Conservation (phyloP, 1,284 basidiomycete genomes). For the Exobasidium rhododendri region DNA sequence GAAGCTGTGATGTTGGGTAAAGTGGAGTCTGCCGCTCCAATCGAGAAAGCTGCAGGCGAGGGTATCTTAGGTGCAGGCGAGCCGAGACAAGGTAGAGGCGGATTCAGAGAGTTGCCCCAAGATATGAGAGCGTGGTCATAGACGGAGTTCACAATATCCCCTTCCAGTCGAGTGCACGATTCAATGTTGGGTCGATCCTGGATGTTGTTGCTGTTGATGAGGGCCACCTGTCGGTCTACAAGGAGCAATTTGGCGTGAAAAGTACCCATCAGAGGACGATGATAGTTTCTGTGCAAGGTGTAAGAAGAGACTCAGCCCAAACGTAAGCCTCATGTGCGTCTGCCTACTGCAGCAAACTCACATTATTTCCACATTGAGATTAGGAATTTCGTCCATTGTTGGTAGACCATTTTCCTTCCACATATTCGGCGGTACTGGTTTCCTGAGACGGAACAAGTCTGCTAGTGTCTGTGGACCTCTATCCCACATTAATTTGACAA, state of each 20-base stretch:
- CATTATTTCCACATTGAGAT: conserved; percentile 49
- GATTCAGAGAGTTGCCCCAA: conserved; percentile 64
- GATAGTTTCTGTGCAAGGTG: conserved; percentile 53
- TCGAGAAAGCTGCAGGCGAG: conserved; percentile 29
- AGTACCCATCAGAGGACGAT: conserved; percentile 60
- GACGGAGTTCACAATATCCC: conserved; percentile 68
- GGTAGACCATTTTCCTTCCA: conserved; percentile 51
- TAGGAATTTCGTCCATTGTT: conserved; percentile 36
- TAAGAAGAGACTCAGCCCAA: not conserved
- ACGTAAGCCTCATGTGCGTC: not conserved
- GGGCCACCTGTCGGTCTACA: conserved; percentile 69
- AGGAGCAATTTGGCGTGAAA: conserved; percentile 76
- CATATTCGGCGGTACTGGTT: conserved; percentile 39
- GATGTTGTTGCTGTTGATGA: conserved; percentile 73
- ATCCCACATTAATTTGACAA: conserved; percentile 55
- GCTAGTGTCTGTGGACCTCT: conserved; percentile 47
- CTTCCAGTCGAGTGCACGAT: conserved; percentile 59
- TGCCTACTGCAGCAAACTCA: no score
- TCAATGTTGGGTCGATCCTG: conserved; percentile 60
- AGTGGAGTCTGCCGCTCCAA: conserved; percentile 19
- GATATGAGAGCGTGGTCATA: conserved; percentile 71
- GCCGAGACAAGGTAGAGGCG: conserved; percentile 62
- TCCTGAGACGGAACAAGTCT: conserved; percentile 49
- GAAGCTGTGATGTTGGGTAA: conserved; percentile 27
- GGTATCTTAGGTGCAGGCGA: conserved; percentile 49